Evolutionary conservation across 805 yeast species (phyloP), one percentile per base, ranked within the genome.

Genomic region (Pichia manshurica): DNA sequence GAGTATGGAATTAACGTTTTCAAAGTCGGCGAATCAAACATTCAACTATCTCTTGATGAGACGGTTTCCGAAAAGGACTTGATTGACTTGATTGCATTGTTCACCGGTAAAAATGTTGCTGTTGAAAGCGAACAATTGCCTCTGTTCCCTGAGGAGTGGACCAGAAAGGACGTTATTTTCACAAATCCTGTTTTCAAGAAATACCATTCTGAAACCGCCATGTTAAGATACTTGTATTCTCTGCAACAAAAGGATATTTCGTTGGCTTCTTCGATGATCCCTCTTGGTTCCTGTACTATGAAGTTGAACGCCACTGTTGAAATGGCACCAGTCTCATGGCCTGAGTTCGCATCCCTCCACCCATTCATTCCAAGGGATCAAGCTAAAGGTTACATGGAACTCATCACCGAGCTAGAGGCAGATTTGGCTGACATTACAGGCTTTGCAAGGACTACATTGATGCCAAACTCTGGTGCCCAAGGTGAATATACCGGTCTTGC

Each of bases 391-490:
- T 93, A 91, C 67, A 64, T 75, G 55, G 84, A 85, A 62, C 68
- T 93, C 50, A 79, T 90, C 44, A 61, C 67, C 20, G 95, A 87
- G 61, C 77, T 93, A 31, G 96, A 87, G 65, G 70, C 73, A 33
- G 98, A 93, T 66, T 73, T 93, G 56, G 86, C 90, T 48, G 87
- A 85, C 54, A 90, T 93, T 54, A 91, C 99, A 10, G 98, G 98
- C 0, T 88, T 93, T 60, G 87, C 82, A 51, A 91, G 87, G 36
- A 84, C 95, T 19, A 86, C 97, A 2, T 71, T 87, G 50, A 95
- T 88, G 82, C 99, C 99, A 53, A 93, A 93, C 65, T 87, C 97
- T 35, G 99, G 99, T 56, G 98, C 99, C 35, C 96, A 91, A 68
- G 99, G 99, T 67, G 99, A 93, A 68, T 93, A 85, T 69, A 79